Evolutionary conservation across 2,329 filamentous ascomycete species (phyloP).

Genomic region (Paracamarosporium sp.): DNA sequence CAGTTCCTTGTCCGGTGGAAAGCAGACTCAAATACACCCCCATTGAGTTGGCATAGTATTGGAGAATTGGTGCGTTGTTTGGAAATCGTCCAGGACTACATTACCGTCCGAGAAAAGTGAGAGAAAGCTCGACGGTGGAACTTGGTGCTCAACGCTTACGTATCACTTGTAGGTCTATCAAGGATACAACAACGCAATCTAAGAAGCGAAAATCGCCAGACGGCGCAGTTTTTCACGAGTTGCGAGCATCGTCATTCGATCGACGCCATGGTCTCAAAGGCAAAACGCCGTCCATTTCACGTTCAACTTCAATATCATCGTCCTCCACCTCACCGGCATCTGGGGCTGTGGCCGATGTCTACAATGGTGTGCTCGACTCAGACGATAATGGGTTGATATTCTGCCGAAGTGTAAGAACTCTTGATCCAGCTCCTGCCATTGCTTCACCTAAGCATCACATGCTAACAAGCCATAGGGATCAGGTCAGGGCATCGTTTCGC

Average conservation of each 20-base stretch:
- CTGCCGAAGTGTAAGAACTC: slow-evolving; percentile 37
- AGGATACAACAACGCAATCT: neutral
- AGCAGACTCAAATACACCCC: slow-evolving; percentile 20
- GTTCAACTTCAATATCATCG: slow-evolving; percentile 31
- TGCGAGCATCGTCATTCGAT: slow-evolving; percentile 30
- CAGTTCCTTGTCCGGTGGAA: slow-evolving; percentile 54
- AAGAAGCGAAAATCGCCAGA: slow-evolving; percentile 39
- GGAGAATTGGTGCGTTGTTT: slow-evolving; percentile 48
- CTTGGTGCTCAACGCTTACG: neutral
- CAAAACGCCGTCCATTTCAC: slow-evolving; percentile 24
- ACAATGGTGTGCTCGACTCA: slow-evolving; percentile 49
- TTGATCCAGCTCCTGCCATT: neutral
- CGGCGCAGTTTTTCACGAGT: slow-evolving; percentile 16
- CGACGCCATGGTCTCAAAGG: slow-evolving; percentile 16
- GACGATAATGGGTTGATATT: slow-evolving; percentile 47
- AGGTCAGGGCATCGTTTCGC: slow-evolving; percentile 21
- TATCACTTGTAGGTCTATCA: neutral
- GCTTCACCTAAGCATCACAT: neutral
- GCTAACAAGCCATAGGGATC: slow-evolving; percentile 16
- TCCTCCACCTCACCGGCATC: slow-evolving; percentile 1
- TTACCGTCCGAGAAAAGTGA: slow-evolving; percentile 40
- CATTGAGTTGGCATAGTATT: slow-evolving; percentile 54
- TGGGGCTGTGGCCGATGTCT: slow-evolving; percentile 30
- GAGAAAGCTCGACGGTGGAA: neutral
- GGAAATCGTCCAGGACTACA: slow-evolving; percentile 51